Conservation (phyloP, 192 early-diverging fungal genomes). For the Rhizophagus clarus region DNA sequence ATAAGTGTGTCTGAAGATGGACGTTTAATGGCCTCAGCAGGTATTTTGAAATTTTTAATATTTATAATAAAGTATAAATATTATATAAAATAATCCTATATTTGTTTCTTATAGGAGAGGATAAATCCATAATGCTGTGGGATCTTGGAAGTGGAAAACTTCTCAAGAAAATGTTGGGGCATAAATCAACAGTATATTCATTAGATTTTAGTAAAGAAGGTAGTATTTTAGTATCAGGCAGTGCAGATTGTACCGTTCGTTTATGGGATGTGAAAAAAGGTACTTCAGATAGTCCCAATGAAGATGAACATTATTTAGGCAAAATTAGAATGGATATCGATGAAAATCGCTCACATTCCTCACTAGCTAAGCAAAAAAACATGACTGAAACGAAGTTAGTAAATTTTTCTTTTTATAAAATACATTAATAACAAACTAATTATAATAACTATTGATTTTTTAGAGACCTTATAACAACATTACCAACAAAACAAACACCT, state of each 20-base stretch:
- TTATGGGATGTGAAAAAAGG: conserved; percentile 87
- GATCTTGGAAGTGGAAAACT: conserved; percentile 83
- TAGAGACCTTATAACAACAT: conserved; percentile 70
- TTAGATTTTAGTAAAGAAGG: conserved; percentile 85
- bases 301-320: not conserved
- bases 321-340: conserved; percentile 85
- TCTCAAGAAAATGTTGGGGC: conserved; percentile 85
- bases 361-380: not conserved
- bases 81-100: conserved; percentile 36
- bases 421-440: not conserved
- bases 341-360: conserved; percentile 29
- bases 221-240: conserved; percentile 78
- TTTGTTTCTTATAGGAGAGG: conserved; percentile 60
- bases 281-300: conserved; percentile 5
- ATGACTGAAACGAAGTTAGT: not conserved
- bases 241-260: conserved; percentile 87
- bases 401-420: not conserved
- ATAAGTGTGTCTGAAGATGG: conserved; percentile 95
- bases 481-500: conserved; percentile 91
- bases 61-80: too few species aligned
- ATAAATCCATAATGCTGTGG: conserved; percentile 82
- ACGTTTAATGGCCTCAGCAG: conserved; percentile 83
- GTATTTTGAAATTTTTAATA: conserved; percentile 38
- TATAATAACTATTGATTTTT: not conserved
- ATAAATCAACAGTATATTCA: conserved; percentile 81